phyloP scores from a whole-genome alignment of 2,329 filamentous ascomycete species.

The Beauveria brongniartii region DNA sequence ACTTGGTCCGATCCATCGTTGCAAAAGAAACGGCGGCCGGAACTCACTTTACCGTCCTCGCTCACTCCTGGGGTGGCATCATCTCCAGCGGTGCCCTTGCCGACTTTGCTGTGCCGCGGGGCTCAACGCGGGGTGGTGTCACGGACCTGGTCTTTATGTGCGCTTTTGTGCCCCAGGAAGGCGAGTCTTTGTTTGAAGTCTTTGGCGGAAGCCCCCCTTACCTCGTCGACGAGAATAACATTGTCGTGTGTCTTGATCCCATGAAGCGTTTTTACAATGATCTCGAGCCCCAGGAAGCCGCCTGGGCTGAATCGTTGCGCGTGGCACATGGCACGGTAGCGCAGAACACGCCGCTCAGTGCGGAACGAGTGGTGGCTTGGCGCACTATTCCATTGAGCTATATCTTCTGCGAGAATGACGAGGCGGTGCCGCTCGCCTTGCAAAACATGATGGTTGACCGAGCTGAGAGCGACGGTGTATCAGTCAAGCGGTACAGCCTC shows the following conservation, averaged over 20 bases:
- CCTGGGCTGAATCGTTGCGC: not conserved
- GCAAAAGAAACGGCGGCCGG: not conserved
- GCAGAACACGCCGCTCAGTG: not conserved
- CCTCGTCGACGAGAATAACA: not conserved
- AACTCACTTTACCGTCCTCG: not conserved
- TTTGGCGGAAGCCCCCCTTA: not conserved
- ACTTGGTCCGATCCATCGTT: not conserved
- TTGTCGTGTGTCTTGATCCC: not conserved
- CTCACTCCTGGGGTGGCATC: not conserved
- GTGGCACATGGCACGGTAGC: not conserved
- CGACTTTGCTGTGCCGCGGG: not conserved
- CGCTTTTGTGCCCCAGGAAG: not conserved
- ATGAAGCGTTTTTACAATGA: not conserved
- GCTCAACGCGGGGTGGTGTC: not conserved
- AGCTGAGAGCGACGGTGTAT: not conserved
- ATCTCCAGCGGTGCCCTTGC: not conserved
- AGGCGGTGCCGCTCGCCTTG: not conserved
- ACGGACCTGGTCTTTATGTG: not conserved
- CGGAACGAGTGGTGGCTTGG: not conserved
- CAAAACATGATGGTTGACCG: not conserved
- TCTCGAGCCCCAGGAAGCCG: not conserved
- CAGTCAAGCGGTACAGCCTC: not conserved
- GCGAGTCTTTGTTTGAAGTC: not conserved
- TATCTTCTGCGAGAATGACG: not conserved
- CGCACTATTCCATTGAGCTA: not conserved